These are phyloP conservation scores for Cudoniella acicularis DNA, from an alignment of 495 filamentous ascomycete species.

Conservation along the genomic window DNA sequence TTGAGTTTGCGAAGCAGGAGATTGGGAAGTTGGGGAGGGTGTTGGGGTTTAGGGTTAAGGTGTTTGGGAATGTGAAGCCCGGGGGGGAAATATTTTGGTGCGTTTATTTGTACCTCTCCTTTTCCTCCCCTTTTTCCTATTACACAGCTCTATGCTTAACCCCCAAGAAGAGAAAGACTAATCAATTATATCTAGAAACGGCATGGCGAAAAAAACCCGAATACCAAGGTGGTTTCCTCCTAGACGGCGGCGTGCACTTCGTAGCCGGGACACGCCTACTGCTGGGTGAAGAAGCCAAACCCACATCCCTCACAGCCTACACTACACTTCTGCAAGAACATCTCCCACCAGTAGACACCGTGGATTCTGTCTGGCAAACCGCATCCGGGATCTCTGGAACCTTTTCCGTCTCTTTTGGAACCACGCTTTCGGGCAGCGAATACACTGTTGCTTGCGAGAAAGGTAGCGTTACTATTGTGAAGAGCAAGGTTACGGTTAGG, in stretches of 20 bases:
- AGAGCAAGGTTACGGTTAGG: constrained; percentile 36
- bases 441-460: constrained; percentile 50
- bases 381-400: constrained; percentile 59
- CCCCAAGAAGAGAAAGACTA: too few relatives aligned
- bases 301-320: constrained; percentile 53
- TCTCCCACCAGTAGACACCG: constrained; percentile 71
- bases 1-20: constrained; percentile 51
- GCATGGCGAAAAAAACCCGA: constrained; percentile 68
- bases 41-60: constrained; percentile 56
- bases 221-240: constrained; percentile 73
- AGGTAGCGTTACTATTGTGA: constrained; percentile 44
- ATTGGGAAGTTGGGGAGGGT: constrained; percentile 60
- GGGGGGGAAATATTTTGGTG: constrained; percentile 56
- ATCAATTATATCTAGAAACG: constrained; percentile 51
- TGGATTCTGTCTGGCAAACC: constrained; percentile 60
- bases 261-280: constrained; percentile 60
- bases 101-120: constrained; percentile 12
- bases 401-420: constrained; percentile 62
- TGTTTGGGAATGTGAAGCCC: constrained; percentile 49
- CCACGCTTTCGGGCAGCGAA: constrained; percentile 51
- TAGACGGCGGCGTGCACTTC: constrained; percentile 76
- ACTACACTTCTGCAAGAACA: constrained; percentile 54
- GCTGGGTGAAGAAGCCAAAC: constrained; percentile 48
- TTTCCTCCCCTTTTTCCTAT: too few relatives aligned
- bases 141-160: too few relatives aligned